These are phyloP conservation scores for Pythium biforme DNA, from an alignment of 352 stramenopile genomes.

Conservation along the genomic window DNA sequence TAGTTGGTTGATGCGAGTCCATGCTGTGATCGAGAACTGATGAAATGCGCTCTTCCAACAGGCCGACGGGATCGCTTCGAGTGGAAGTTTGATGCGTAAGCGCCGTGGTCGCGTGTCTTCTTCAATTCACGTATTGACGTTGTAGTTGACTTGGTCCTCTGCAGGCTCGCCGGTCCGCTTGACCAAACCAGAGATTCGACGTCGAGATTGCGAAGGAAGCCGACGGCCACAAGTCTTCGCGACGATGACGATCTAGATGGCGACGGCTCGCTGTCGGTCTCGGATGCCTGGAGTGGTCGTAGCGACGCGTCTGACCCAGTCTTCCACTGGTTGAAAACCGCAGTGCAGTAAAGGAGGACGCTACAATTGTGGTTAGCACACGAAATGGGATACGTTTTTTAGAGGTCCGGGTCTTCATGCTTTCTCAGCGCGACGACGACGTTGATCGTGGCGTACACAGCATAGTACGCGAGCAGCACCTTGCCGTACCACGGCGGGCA, in stretches of 20 bases:
- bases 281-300: slow-evolving; percentile 29
- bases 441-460: slow-evolving; percentile 72
- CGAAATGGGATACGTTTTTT: not conserved
- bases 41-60: not conserved
- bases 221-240: not conserved
- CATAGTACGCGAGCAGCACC: slow-evolving; percentile 66
- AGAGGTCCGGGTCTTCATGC: slow-evolving; percentile 14
- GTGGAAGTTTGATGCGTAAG: slow-evolving; percentile 68
- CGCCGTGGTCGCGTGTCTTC: not conserved
- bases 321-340: slow-evolving; percentile 60
- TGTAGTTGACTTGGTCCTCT: not conserved
- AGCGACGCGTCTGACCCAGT: slow-evolving; percentile 51
- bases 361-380: not conserved
- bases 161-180: not conserved
- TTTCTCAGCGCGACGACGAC: slow-evolving; percentile 41
- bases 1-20: not conserved
- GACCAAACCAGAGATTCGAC: not conserved
- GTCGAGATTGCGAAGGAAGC: not conserved
- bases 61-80: slow-evolving; percentile 32
- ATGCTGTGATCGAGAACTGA: not conserved
- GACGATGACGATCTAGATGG: slow-evolving; percentile 10
- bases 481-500: slow-evolving; percentile 75
- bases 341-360: slow-evolving; percentile 29
- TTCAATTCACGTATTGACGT: not conserved
- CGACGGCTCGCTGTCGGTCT: slow-evolving; percentile 7